A percentile compares a stretch with the other conserved stretches of the same genome.
phyloP scores from a whole-genome alignment of 768 basidiomycete species.

The Collybia mongolica region DNA sequence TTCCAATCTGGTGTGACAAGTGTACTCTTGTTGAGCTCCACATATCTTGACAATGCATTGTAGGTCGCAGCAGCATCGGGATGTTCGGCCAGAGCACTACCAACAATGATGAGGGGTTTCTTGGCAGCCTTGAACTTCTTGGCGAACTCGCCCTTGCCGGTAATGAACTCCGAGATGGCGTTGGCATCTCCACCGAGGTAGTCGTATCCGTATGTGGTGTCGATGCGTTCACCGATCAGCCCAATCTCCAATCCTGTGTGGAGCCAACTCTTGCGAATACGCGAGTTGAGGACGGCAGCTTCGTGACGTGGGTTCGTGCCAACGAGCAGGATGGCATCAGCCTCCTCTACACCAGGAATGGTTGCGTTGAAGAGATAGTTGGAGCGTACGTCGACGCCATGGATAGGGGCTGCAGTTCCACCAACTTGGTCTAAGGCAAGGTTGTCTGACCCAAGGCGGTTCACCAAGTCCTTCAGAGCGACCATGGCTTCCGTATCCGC shows the following conservation, averaged over 20 bases:
- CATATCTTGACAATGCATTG: conserved; percentile 75
- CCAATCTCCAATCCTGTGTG: conserved; percentile 86
- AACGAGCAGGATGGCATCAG: conserved; percentile 90
- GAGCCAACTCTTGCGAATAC: conserved; percentile 93
- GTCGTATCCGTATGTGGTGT: conserved; percentile 92
- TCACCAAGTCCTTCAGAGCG: conserved; percentile 89
- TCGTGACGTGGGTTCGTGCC: conserved; percentile 98
- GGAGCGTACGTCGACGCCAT: conserved; percentile 87
- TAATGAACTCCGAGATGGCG: conserved; percentile 73
- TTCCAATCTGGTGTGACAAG: conserved; percentile 92
- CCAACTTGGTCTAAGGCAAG: conserved; percentile 73
- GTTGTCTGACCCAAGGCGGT: conserved; percentile 94
- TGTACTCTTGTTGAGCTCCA: conserved; percentile 70
- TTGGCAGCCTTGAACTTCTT: conserved; percentile 87
- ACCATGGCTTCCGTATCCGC: conserved; percentile 95
- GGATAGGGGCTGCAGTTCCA: conserved; percentile 67
- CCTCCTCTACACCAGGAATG: conserved; percentile 86
- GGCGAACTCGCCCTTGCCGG: conserved; percentile 78
- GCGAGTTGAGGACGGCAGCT: conserved; percentile 95
- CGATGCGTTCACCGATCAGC: conserved; percentile 86
- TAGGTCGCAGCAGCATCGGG: conserved; percentile 78
- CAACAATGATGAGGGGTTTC: conserved; percentile 90
- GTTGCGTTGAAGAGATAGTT: conserved; percentile 97
- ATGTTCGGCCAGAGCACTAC: conserved; percentile 84
- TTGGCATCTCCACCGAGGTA: conserved; percentile 79